Evolutionary conservation across 106 monocot species (phyloP).

Genomic region (Phalaenopsis aphrodite): DNA sequence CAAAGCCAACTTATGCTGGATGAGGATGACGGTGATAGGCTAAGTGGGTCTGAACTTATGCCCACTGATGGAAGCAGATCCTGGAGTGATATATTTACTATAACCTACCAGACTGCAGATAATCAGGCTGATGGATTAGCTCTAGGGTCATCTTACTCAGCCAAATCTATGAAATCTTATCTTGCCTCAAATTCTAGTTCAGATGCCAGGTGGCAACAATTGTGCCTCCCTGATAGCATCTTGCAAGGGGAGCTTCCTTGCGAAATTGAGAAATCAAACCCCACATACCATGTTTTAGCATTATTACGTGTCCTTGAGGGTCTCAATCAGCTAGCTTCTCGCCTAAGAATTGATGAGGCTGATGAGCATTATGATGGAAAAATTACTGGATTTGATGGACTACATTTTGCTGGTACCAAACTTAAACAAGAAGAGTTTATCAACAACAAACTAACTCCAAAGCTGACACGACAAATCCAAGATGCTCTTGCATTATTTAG

Average conservation of each 20-base stretch:
- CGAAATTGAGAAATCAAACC: conserved; percentile 78
- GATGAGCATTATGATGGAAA: conserved; percentile 89
- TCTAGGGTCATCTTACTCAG: conserved; percentile 28
- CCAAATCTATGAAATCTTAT: conserved; percentile 43
- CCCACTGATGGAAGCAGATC: conserved; percentile 69
- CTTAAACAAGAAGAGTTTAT: conserved; percentile 71
- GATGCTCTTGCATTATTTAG: conserved; percentile 95
- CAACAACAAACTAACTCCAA: conserved; percentile 85
- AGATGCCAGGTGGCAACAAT: conserved; percentile 41
- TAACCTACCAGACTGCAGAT: conserved; percentile 87
- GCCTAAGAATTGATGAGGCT: conserved; percentile 62
- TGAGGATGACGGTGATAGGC: conserved; percentile 72
- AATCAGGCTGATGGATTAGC: conserved; percentile 41
- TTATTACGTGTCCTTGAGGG: conserved; percentile 77
- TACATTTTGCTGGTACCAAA: conserved; percentile 40
- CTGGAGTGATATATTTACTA: conserved; percentile 91
- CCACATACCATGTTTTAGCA: conserved; percentile 83
- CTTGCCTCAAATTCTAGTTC: conserved; percentile 33
- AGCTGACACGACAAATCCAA: conserved; percentile 88
- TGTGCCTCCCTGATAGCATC: conserved; percentile 83
- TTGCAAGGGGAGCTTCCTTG: conserved; percentile 91
- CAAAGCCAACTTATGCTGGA: conserved; percentile 79
- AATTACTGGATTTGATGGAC: conserved; percentile 37
- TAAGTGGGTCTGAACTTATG: conserved; percentile 38
- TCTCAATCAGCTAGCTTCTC: conserved; percentile 86